These are phyloP conservation scores for Saccharum officinarum DNA, from an alignment of 176 grass and related monocot species.

Conservation along the genomic window DNA sequence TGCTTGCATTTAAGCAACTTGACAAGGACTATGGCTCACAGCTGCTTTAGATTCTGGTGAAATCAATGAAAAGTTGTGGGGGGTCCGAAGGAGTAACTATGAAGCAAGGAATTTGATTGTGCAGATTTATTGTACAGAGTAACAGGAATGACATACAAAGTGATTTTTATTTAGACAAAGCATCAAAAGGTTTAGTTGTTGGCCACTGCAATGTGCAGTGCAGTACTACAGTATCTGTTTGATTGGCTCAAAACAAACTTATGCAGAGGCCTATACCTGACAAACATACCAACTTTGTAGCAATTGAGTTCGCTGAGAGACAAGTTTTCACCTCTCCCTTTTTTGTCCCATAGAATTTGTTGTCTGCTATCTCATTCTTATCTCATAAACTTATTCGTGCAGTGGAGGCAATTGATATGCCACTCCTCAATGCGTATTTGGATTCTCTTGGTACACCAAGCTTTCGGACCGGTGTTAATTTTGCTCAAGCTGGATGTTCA, in stretches of 20 bases:
- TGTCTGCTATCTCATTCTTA: conserved; percentile 2
- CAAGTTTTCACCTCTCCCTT: neutral
- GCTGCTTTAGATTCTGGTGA: conserved; percentile 7
- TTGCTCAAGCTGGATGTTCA: conserved; percentile 91
- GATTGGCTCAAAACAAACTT: neutral
- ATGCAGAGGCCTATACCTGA: neutral
- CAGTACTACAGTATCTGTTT: neutral
- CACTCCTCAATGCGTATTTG: conserved; percentile 84
- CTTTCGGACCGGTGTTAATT: conserved; percentile 81
- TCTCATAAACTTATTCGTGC: conserved; percentile 32
- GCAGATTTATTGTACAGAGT: neutral
- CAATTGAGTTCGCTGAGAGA: neutral
- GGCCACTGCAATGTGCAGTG: neutral
- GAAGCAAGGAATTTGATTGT: conserved; percentile 17
- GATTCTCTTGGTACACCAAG: conserved; percentile 80
- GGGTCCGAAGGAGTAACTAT: neutral
- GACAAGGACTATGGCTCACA: neutral
- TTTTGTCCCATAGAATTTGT: neutral
- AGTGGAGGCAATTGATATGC: conserved; percentile 92
- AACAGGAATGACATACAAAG: neutral
- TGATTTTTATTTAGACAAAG: neutral
- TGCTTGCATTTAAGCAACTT: conserved; percentile 42
- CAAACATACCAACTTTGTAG: neutral
- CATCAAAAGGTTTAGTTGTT: neutral
- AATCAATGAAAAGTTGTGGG: neutral